Conservation (phyloP, 2,329 filamentous ascomycete genomes). For the Orbilia oligospora region DNA sequence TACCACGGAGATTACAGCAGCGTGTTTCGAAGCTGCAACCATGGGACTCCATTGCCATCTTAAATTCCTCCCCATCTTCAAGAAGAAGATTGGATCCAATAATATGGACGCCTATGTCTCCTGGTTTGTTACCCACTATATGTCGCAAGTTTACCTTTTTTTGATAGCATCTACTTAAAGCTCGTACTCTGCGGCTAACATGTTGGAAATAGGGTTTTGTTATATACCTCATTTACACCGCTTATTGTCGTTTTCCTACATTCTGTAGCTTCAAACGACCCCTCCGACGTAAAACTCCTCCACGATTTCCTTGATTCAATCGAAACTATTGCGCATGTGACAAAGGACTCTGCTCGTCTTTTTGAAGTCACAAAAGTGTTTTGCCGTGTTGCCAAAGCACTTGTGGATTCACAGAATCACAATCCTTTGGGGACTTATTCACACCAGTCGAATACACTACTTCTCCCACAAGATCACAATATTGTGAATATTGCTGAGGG, state of each 20-base stretch:
- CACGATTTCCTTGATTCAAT: slow-evolving; percentile 58
- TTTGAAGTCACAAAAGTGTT: slow-evolving; percentile 53
- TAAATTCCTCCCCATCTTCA: slow-evolving; percentile 53
- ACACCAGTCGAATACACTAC: slow-evolving; percentile 51
- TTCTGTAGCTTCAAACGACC: slow-evolving; percentile 48
- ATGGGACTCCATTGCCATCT: slow-evolving; percentile 45
- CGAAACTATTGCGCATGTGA: slow-evolving; percentile 47
- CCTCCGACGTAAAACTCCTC: slow-evolving; percentile 47
- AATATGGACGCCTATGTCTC: slow-evolving; percentile 52
- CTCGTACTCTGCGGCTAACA: neutral
- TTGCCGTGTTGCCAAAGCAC: slow-evolving; percentile 54
- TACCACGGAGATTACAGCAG: slow-evolving; percentile 55
- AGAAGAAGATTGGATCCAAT: slow-evolving; percentile 34
- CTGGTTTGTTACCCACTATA: slow-evolving; percentile 40
- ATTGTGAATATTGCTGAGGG: slow-evolving; percentile 38
- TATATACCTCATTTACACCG: slow-evolving; percentile 60
- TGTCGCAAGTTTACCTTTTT: slow-evolving; percentile 17
- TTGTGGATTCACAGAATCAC: slow-evolving; percentile 42
- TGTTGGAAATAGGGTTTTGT: slow-evolving; percentile 29
- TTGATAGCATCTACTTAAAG: neutral
- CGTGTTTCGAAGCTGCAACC: slow-evolving; percentile 53
- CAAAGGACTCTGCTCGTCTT: slow-evolving; percentile 44
- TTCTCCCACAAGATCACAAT: slow-evolving; percentile 51
- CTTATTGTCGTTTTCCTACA: slow-evolving; percentile 57
- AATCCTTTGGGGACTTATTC: slow-evolving; percentile 49